Evolutionary conservation across 208 protist species (phyloP).

Genomic region (Spongospora subterranea): DNA sequence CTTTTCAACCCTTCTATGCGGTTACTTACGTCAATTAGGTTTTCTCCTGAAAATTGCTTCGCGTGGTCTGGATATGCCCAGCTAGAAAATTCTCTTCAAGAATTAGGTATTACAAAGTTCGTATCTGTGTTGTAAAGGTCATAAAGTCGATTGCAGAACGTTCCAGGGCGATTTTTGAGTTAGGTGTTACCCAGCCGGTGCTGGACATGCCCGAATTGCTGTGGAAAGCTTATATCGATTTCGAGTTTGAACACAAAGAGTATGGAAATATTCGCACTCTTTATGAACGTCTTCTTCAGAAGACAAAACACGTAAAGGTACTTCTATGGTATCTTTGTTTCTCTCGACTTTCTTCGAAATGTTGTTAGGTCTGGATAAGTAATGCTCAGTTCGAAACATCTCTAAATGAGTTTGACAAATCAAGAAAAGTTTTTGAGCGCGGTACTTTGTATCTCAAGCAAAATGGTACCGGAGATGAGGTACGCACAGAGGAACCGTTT

Average conservation of each 20-base stretch:
- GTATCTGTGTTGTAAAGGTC: not conserved
- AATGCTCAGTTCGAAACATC: conserved; percentile 60
- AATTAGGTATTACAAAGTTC: conserved; percentile 22
- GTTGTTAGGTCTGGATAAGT: conserved; percentile 56
- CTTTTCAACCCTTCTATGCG: not conserved
- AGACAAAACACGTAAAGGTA: conserved; percentile 82
- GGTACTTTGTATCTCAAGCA: conserved; percentile 57
- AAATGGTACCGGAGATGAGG: not conserved
- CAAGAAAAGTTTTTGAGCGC: conserved; percentile 56
- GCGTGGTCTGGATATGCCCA: conserved; percentile 80
- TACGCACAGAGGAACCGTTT: too few species aligned
- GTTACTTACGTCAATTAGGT: not conserved
- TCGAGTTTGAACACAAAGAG: conserved; percentile 72
- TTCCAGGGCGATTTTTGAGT: conserved; percentile 79
- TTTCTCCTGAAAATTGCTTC: conserved; percentile 73
- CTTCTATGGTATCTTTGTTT: not conserved
- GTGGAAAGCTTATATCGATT: conserved; percentile 87
- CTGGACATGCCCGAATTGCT: conserved; percentile 86
- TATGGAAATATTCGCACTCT: conserved; percentile 70
- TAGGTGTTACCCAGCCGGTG: conserved; percentile 79
- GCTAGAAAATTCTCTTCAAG: conserved; percentile 74
- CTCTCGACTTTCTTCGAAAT: not conserved
- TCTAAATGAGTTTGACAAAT: conserved; percentile 1
- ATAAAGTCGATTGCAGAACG: conserved; percentile 75
- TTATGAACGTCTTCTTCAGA: conserved; percentile 78